Evolutionary conservation across 78 protist genomes (phyloP), one percentile per base, ranked within the genome.

Genomic region (Speleostelium caveatum): DNA sequence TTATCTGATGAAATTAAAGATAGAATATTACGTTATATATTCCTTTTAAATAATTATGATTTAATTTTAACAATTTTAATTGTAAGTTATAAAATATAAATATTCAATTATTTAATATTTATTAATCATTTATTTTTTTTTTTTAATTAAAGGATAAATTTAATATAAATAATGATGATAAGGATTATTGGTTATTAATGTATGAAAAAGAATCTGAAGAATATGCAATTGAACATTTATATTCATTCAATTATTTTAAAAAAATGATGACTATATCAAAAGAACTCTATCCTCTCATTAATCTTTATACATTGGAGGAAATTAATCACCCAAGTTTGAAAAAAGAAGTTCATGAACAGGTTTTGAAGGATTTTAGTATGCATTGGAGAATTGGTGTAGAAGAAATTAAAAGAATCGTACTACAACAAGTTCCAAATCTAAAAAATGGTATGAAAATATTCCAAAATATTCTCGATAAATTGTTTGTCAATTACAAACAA

Each of bases 331-430:
- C 88, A 28, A 14, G 24, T 26, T 24, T 68, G 2, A 68, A 68
- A 42, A 68, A 68, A 42, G 88, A 79, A 60, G 67, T 56, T 10
- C 58, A 45, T 7, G 88, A 79, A 39, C 30, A 19, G 1, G 38
- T 79, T 24, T 28, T 79, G 1, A 79, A 67, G 73, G 75, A 79
- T 2, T 79, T 79, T 38, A 38, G 36, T 38, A 45, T 36, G 24
- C 65, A 79, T 55, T 79, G 88, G 88, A 66, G 88, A 55, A 55
- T 33, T 28, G 88, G 88, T 55, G 67, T 79, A 53, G 88, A 79
- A 55, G 88, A 79, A 35, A 79, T 79, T 67, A 79, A 79, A 39
- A 68, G 65, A 21, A 79, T 67, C 32, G 88, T 79, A 0, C 65
- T 76, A 1, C 75, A 67, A 55, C 68, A 53, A 53, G 65, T 79